Conservation (phyloP, 2,329 filamentous ascomycete genomes). For the Macrophomina phaseolina region DNA sequence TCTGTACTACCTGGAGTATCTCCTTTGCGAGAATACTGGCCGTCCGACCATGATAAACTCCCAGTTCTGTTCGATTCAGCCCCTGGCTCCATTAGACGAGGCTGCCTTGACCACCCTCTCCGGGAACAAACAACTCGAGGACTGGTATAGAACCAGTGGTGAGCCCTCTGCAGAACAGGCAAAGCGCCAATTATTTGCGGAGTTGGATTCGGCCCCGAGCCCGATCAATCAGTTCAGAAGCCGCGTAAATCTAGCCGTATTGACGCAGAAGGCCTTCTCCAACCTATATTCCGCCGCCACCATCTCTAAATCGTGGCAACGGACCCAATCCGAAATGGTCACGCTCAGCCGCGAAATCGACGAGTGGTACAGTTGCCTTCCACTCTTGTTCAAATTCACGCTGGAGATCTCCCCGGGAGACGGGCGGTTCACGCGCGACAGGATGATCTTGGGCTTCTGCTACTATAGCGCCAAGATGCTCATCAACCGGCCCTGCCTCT, state of each 20-base stretch:
- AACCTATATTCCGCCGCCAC: conserved; percentile 41
- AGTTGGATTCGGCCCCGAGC: not conserved
- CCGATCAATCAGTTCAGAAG: conserved; percentile 25
- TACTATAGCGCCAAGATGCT: conserved; percentile 45
- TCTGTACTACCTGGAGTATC: conserved; percentile 43
- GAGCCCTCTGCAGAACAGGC: not conserved
- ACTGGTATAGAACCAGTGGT: not conserved
- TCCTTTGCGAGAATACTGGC: conserved; percentile 45
- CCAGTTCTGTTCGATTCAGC: conserved; percentile 38
- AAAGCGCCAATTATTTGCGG: not conserved
- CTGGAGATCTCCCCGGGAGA: not conserved
- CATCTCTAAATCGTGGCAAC: conserved; percentile 41
- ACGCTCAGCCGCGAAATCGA: conserved; percentile 39
- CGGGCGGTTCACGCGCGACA: conserved; percentile 34
- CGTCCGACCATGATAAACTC: conserved; percentile 42
- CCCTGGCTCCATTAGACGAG: conserved; percentile 40
- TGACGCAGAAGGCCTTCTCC: conserved; percentile 39
- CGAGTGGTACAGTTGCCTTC: conserved; percentile 40
- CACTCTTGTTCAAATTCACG: conserved; percentile 38
- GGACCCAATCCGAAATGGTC: conserved; percentile 40
- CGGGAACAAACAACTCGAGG: not conserved
- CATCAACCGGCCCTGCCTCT: conserved; percentile 47
- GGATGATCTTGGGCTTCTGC: conserved; percentile 39
- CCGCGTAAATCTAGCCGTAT: conserved; percentile 35
- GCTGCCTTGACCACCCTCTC: not conserved